Percentiles rank a stretch among this genome's conserved stretches.
Evolutionary conservation across 257 asterid species (phyloP).

Genomic region (Capsicum pubescens): DNA sequence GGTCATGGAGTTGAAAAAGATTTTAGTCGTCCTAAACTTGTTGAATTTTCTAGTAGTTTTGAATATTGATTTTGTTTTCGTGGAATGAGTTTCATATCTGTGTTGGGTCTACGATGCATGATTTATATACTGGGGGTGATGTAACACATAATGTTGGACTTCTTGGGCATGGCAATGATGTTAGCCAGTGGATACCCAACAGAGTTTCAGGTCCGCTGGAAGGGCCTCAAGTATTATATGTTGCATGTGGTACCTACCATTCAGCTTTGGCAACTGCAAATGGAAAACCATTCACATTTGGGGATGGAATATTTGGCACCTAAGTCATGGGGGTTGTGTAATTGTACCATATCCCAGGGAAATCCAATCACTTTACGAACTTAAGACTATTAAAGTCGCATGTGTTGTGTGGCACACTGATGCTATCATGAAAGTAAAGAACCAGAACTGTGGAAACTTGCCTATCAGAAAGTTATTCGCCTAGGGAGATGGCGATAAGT

Average conservation of each 20-base stretch:
- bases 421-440: slow-evolving; percentile 76
- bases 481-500: slow-evolving; percentile 93
- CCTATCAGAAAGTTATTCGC: slow-evolving; percentile 79
- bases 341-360: slow-evolving; percentile 66
- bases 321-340: slow-evolving; percentile 75
- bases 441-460: slow-evolving; percentile 50
- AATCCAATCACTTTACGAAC: slow-evolving; percentile 66
- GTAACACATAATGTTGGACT: slow-evolving; percentile 82
- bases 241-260: slow-evolving; percentile 96
- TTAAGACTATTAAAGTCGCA: slow-evolving; percentile 67
- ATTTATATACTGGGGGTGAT: slow-evolving; percentile 95
- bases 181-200: slow-evolving; percentile 94
- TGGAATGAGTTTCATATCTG: slow-evolving; percentile 94
- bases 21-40: slow-evolving; percentile 69
- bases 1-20: slow-evolving; percentile 90
- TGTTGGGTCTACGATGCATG: slow-evolving; percentile 75
- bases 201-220: slow-evolving; percentile 74
- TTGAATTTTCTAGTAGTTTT: slow-evolving; percentile 73
- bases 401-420: slow-evolving; percentile 98
- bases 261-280: slow-evolving; percentile 72
- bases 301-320: slow-evolving; percentile 89
- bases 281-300: slow-evolving; percentile 83
- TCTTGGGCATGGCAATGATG: slow-evolving; percentile 90
- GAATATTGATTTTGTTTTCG: slow-evolving; percentile 68
- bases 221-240: slow-evolving; percentile 79